Base-by-base conservation (phyloP, 2,329 filamentous ascomycete genomes). In the Alternaria novae-zelandiae region DNA sequence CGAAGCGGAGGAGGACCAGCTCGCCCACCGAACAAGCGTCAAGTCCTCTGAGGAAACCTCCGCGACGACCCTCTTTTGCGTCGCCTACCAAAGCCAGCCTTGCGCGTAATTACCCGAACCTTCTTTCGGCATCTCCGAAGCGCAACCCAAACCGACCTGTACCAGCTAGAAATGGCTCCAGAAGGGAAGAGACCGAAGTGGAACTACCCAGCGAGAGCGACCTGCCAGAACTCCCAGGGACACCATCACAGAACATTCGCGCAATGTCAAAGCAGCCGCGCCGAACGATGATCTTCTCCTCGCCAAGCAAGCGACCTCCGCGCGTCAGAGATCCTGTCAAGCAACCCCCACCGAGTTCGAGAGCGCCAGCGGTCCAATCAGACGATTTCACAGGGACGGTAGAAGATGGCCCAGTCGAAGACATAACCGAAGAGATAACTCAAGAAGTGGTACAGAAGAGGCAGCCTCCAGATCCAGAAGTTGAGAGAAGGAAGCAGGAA, bases 21-120 rank as follows among this genome's bases (percentile, higher is more conserved):
- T 76, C 78, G 2, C 74, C 76, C 23, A 61, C 64, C 3, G 67
- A 70, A 43, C 59, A 44, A 58, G 69, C 66, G 9, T 68, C 72
- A 5, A 75, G 70, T 49, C 76, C 74, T 54, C 36, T 77, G 25
- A 73, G 72, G 64, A 73, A 78, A 55, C 74, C 73, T 41, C 74
- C 77, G 21, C 71, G 75, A 57, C 70, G 78, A 53, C 72, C 78
- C 0, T 81, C 79, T 3, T 82, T 75, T 54, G 74, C 75, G 49
- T 81, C 80, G 17, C 80, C 80, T 15, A 81, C 79, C 3, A 80
- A 79, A 72, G 76, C 79, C 21, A 81, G 77, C 56, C 74, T 81
- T 25, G 70, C 79, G 61, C 78, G 79, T 57, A 79, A 75, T 65
- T 79, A 82, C 59, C 79, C 79, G 5, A 73, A 70, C 41, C 66